Evolutionary conservation across 2,329 filamentous ascomycete species (phyloP), one percentile per base, ranked within the genome.

Genomic region (Cordyceps farinosa): DNA sequence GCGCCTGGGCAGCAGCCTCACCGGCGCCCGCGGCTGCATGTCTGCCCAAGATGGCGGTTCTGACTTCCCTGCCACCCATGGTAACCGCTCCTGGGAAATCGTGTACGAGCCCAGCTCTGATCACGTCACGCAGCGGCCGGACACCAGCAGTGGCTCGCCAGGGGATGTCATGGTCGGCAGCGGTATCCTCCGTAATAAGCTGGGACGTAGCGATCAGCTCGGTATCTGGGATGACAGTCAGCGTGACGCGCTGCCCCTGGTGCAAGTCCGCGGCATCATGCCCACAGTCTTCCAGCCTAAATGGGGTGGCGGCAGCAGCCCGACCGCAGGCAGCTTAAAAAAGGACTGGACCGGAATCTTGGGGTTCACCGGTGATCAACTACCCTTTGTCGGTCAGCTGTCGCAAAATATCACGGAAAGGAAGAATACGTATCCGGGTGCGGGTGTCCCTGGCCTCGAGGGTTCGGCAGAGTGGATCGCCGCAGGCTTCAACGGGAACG

Each of bases 111-210:
- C 72, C 0, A 79, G 79, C 0, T 83, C 80, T 53, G 83, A 86
- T 67, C 84, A 85, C 66, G 72, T 82, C 10, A 83, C 81, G 0
- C 81, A 85, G 66, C 72, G 77, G 57, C 74, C 81, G 1, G 70
- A 69, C 34, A 34, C 64, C 5, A 44, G 64, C 1, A 68, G 73
- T n/a, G 70, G 72, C 2, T 48, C 66, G 2, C 68, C 72, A 0
- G 76, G 79, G 1, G 79, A 84, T 62, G 71, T 87, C 64, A 82
- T 87, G 79, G 69, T 84, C 2, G 83, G 84, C 1, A 84, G 84
- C 0, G 84, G 81, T 0, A 79, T 84, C 61, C 73, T 75, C 5
- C 76, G 78, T 29, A 77, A 78, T 17, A 69, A 70, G 5, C 71
- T 73, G 5, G 70, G 78, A 9, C 82, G 82, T 0, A 45, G 80